Evolutionary conservation across 805 yeast species (phyloP), one percentile per base, ranked within the genome.

Genomic region (Sungouiozyma intestinalis): DNA sequence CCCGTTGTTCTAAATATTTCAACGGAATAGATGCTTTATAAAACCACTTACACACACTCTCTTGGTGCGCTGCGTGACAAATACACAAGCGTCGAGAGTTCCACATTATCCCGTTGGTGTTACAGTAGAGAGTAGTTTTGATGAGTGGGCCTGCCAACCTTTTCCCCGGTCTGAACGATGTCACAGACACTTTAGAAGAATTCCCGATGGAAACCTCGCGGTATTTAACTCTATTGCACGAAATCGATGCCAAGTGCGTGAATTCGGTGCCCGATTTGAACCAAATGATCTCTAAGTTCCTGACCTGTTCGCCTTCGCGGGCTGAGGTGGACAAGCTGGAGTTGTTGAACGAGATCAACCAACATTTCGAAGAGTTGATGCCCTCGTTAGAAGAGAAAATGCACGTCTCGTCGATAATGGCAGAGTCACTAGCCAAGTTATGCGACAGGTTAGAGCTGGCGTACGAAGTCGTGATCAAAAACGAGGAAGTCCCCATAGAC

Each of bases 301-400:
- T 54, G 13, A n/a, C n/a, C n/a, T n/a, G n/a, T n/a, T n/a, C n/a
- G n/a, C n/a, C n/a, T n/a, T n/a, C n/a, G n/a, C n/a, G n/a, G n/a
- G n/a, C n/a, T n/a, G n/a, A n/a, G n/a, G n/a, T n/a, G n/a, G n/a
- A n/a, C 14, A 60, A 58, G 42, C 41, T 52, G 42, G 45, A 53
- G 27, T 57, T 59, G 48, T 38, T 56, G 18, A 63, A 59, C 33
- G 42, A 46, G 11, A 67, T 76, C 24, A 68, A 72, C 27, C 50
- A 51, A 14, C 49, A 68, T 29, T 66, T 77, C 16, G 67, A 70
- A 48, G 95, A 85, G 44, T 69, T 90, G 43, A 77, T 90, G 68
- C 97, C 97, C 1, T 85, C 95, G 47, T 64, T 90, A 42, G 97
- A 90, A 58, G 97, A 92, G 60, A 92, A 92, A 63, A 86, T 92